A percentile compares a stretch with the other conserved stretches of the same genome.
Evolutionary conservation across 140 eudicot genomes (phyloP).

Genomic region (Bidens hawaiensis): DNA sequence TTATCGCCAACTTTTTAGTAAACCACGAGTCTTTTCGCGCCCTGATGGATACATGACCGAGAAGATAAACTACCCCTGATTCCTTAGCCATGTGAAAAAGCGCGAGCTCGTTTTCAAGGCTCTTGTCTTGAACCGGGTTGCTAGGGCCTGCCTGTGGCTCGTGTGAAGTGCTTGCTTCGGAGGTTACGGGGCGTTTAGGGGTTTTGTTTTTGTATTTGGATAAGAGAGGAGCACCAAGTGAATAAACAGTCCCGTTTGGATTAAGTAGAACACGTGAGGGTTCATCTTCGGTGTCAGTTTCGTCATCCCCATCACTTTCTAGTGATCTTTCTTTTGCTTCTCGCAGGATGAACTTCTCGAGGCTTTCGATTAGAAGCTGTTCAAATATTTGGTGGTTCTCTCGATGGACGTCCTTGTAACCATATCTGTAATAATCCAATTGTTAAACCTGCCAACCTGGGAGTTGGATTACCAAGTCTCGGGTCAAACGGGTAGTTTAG

Average conservation of each 20-base stretch:
- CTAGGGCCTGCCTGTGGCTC: conserved; percentile 28
- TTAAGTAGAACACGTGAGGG: conserved; percentile 47
- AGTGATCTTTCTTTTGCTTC: conserved; percentile 94
- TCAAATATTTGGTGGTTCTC: conserved; percentile 89
- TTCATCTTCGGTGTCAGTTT: conserved; percentile 45
- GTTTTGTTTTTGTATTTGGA: conserved; percentile 42
- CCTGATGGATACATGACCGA: conserved; percentile 88
- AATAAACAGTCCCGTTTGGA: conserved; percentile 60
- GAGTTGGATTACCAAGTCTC: background rate
- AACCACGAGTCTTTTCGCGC: conserved; percentile 98
- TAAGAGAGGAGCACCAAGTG: conserved; percentile 75
- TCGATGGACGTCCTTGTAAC: conserved; percentile 89
- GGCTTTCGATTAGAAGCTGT: conserved; percentile 82
- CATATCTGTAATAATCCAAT: conserved; percentile 48
- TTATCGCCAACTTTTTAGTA: conserved; percentile 74
- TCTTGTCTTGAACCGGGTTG: conserved; percentile 54
- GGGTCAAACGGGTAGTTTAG: background rate
- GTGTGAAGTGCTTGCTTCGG: conserved; percentile 62
- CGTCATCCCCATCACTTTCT: conserved; percentile 88
- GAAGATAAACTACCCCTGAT: conserved; percentile 94
- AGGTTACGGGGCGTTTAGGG: conserved; percentile 19
- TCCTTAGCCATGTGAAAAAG: conserved; percentile 84
- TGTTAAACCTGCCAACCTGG: background rate
- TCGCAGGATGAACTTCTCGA: conserved; percentile 87
- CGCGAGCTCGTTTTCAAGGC: conserved; percentile 81